A percentile compares a stretch with the other conserved stretches of the same genome.
These are phyloP conservation scores for Penicillium verhagenii DNA, from an alignment of 495 filamentous ascomycete species.

Conservation along the genomic window DNA sequence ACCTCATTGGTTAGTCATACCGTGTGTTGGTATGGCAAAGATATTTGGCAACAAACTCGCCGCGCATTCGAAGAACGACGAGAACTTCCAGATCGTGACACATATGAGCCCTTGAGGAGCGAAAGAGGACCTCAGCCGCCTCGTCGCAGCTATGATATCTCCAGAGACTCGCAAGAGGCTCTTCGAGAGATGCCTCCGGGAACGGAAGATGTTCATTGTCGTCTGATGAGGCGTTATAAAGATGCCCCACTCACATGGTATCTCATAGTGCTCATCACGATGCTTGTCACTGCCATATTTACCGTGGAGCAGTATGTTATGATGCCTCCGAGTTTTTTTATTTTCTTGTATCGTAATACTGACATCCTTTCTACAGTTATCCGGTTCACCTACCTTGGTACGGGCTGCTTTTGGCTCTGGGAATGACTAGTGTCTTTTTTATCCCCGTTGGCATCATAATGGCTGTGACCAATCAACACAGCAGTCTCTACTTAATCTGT, in stretches of 20 bases:
- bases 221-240: slow-evolving; percentile 56
- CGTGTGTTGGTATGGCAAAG: slow-evolving; percentile 28
- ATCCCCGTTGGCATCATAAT: slow-evolving; percentile 85
- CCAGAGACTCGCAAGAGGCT: slow-evolving; percentile 18
- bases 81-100: slow-evolving; percentile 20
- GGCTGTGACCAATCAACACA: slow-evolving; percentile 84
- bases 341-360: not conserved
- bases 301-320: slow-evolving; percentile 40
- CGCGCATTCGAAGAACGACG: slow-evolving; percentile 27
- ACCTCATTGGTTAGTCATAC: slow-evolving; percentile 50
- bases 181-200: slow-evolving; percentile 19
- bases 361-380: slow-evolving; percentile 13
- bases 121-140: slow-evolving; percentile 2
- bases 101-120: slow-evolving; percentile 21
- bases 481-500: slow-evolving; percentile 71
- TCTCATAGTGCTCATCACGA: slow-evolving; percentile 39
- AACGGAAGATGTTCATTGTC: slow-evolving; percentile 59
- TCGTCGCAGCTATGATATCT: slow-evolving; percentile 12
- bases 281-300: slow-evolving; percentile 27
- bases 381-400: slow-evolving; percentile 83
- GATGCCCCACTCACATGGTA: slow-evolving; percentile 77
- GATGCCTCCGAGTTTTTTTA: slow-evolving; percentile 56
- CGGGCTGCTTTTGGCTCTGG: slow-evolving; percentile 71
- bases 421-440: slow-evolving; percentile 65
- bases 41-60: slow-evolving; percentile 30